Evolutionary conservation across 2,329 filamentous ascomycete genomes (phyloP), one percentile per base, ranked within the genome.

Genomic region (Colletotrichum nymphaeae): DNA sequence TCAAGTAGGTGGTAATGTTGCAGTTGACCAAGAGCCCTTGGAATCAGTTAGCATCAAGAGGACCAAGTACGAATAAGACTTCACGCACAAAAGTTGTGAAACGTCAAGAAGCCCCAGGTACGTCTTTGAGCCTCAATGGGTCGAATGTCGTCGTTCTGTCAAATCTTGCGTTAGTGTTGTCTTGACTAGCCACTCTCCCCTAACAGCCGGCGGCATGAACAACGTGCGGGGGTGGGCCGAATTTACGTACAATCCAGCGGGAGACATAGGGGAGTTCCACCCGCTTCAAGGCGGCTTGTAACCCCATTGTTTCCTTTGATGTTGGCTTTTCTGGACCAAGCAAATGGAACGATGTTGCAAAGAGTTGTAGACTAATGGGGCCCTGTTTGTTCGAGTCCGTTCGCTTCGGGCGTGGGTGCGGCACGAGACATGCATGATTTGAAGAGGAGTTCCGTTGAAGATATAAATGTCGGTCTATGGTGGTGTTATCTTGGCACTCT

Each of bases 121-220:
- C 84, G 80, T 56, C 84, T 79, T 56, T 76, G 81, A 1, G 80
- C 77, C 71, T 86, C 85, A 32, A 87, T 83, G 11, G 86, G 87
- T 3, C 86, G 84, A 69, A 88, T 86, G 76, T 89, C 87, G 74
- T 88, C 83, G 76, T 88, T 88, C 82, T 84, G 53, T 19, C 16
- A 42, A 19, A 22, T 32, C 14, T 28, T 32, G 60, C 24, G 19
- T 60, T 49, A 63, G n/a, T 52, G 12, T 46, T 6, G n/a, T 24
- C 14, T 22, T 26, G 53, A 37, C n/a, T 19, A n/a, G 11, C 4
- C 59, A 76, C 65, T 69, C 65, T 4, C 16, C 19, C 2, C 37
- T 19, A 8, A 65, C 5, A 46, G n/a, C 11, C 9, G 2, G n/a
- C 1, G 28, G 14, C 7, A 26, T 42, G 42, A 68, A 7, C n/a